Base-by-base conservation (phyloP, 75 land plant genomes). In the Selaginella moellendorffii region DNA sequence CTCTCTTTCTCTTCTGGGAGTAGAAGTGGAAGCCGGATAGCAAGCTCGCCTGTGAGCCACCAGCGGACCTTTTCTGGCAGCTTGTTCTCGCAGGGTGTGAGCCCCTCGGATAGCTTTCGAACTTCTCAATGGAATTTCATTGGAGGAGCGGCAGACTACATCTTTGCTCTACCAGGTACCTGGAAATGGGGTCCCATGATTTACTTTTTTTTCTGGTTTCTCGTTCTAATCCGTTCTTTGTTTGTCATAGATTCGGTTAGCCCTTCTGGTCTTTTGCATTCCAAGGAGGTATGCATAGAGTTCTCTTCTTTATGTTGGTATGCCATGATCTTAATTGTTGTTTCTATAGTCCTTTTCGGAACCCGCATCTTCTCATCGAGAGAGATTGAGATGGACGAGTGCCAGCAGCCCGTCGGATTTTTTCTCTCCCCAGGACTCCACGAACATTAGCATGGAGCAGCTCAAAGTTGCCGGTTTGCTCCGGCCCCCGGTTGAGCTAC, bases 31-130 rank as follows among this genome's bases (percentile, higher is more conserved):
- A 70, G 71, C 29, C 24, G 71, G 65, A 29, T 62, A 63, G 65
- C 30, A 9, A 64, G 71, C 52, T 23, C 67, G 14, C 29, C 65
- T 27, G 26, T 63, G 27, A 46, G 67, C 25, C 71, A 70, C 52
- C 67, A 52, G 23, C 65, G 71, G 14, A 70, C 54, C 8, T 54
- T 26, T 9, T 70, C 71, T 12, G 71, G 65, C 29, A 63, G 65
- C 30, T 21, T 63, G 56, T 70, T 63, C 53, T 68, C 71, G 0
- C 62, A 73, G 52, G 72, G 76, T 54, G 82, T 76, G 54, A 83
- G 86, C 63, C 81, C 84, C 14, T 75, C 80, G 26, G 81, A 82
- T 24, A 72, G 77, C 26, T 80, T 78, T 24, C 79, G 67, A 0
- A 65, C 54, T 17, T 77, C 68, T 18, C 80, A 72, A 8, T 77